phyloP scores from a whole-genome alignment of 306 rosid genomes.

The Rubus idaeus region DNA sequence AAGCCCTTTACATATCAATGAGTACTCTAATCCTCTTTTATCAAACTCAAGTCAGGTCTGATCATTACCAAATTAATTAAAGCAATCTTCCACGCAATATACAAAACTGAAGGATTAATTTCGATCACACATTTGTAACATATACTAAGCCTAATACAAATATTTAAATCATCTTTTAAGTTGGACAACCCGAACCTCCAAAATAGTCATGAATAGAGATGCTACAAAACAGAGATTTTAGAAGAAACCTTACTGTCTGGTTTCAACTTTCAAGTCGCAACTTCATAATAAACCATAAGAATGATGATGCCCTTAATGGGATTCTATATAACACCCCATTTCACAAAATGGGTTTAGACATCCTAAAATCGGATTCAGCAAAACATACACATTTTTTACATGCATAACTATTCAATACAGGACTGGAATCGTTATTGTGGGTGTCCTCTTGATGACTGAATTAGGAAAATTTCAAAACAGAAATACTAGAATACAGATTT shows the following conservation, averaged over 20 bases:
- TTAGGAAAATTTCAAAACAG: constrained; percentile 16
- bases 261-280: background rate
- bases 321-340: background rate
- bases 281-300: background rate
- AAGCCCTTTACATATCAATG: background rate
- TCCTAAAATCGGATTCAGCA: background rate
- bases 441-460: background rate
- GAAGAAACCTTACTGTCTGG: background rate
- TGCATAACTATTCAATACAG: background rate
- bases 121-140: background rate
- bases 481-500: constrained; percentile 22
- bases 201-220: background rate
- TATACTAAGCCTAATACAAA: background rate
- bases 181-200: background rate
- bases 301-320: background rate
- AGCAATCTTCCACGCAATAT: background rate
- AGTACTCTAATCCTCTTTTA: background rate
- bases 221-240: background rate
- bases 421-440: background rate
- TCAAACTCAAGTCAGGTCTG: background rate
- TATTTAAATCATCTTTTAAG: background rate
- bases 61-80: background rate
- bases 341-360: background rate
- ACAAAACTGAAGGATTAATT: no score
- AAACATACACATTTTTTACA: background rate